Base-by-base conservation (phyloP, 495 filamentous ascomycete genomes). In the Chlorociboria aeruginascens region DNA sequence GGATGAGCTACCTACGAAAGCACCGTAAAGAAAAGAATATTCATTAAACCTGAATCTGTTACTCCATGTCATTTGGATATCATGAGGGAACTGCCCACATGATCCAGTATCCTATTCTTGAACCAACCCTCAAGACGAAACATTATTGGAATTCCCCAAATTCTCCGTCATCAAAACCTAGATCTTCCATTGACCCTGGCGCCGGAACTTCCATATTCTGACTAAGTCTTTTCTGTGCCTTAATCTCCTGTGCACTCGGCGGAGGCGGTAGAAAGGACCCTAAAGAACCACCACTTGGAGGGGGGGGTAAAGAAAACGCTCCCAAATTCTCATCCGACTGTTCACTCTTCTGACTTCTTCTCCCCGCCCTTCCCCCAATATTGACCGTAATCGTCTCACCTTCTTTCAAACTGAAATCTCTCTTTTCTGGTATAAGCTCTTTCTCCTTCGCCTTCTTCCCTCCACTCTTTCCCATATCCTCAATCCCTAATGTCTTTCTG, bases 341-440 rank as follows among this genome's bases (percentile, higher is more conserved):
- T 33, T 47, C 41, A 9, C 54, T 45, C 29, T 49, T 38, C 7
- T 55, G 49, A 50, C 54, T 62, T 43, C 66, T 63, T 40, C 67
- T 63, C 8, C 69, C 73, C 32, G 69, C 66, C 16, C 36, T 64
- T 8, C 67, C 73, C 32, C 77, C 81, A 48, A 89, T 65, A 61
- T 84, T 86, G 40, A 92, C 77, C 34, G 79, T 83, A 43, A 92
- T 90, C 3, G 82, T 90, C 69, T 92, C 81, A 8, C 86, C 86
- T 49, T 86, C 83, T 65, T 90, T 90, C 40, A 92, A 57, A 47
- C 80, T 83, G 52, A 82, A 85, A 59, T 89, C 86, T 46, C 70
- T 72, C 65, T 81, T 84, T 45, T 62, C 59, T 20, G 44, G 45
- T 29, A 48, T 49, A 45, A 58, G 49, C 33, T 58, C 53, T 46